Evolutionary conservation across 2,329 filamentous ascomycete genomes (phyloP), one percentile per base, ranked within the genome.

Genomic region (Xylaria arbuscula): DNA sequence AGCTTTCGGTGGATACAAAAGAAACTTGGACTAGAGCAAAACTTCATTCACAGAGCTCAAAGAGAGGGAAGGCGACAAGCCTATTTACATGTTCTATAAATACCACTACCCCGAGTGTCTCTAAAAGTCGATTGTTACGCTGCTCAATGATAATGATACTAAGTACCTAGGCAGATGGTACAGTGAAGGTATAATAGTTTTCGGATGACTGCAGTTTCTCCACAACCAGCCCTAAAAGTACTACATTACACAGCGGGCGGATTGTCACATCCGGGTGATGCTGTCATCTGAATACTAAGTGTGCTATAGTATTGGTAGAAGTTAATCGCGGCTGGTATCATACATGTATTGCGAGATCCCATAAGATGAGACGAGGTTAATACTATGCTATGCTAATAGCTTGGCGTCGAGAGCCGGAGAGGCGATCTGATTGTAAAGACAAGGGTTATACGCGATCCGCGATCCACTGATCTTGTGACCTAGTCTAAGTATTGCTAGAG

Each of bases 181-280:
- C n/a, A n/a, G 13, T 51, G n/a, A 15, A 32, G 22, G 22, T 13
- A 17, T 15, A 51, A 17, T 38, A 15, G 22, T 13, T 24, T 34
- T 38, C 34, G 15, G 36, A 24, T 54, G 36, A 59, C 17, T 40
- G 9, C 60, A 22, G 40, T 68, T 48, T 57, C 66, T 58, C 66
- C 66, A 40, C 62, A 61, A 15, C 53, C 40, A 68, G 66, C 63
- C 67, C 48, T 69, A 60, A 47, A 55, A 11, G 54, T 66, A 55
- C 53, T 50, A 69, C 62, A 61, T 57, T 3, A 36, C 47, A 61
- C 54, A 36, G 9, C 62, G 36, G 40, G 22, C 45, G 57, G 62
- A 13, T 28, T 66, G 53, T 55, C 53, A 62, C 62, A 62, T 62
- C 57, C 45, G 15, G 34, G 50, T 32, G 10, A 50, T 28, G 40